Evolutionary conservation across 306 rosid species (phyloP), one percentile per base, ranked within the genome.

Genomic region (Sphenostylis stenocarpa): DNA sequence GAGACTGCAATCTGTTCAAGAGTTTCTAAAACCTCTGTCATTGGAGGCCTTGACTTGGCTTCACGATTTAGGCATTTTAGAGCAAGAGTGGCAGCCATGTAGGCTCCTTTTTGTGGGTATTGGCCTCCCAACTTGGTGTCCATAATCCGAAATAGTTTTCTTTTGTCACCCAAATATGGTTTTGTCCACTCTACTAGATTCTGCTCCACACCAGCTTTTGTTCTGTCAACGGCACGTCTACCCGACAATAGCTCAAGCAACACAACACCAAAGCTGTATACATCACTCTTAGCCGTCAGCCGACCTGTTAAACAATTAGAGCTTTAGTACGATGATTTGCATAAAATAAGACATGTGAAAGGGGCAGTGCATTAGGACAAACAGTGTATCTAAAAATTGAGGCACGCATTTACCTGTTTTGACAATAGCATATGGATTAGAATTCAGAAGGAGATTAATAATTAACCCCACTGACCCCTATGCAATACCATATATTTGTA

Each of bases 221-320:
- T 45, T 80, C 73, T 87, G 84, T 92, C 97, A 23, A 92, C 93
- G 6, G 98, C 98, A 52, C 88, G 90, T 56, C 91, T 76, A 44
- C 98, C 98, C 0, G 98, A 89, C 71, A 93, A 84, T 17, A 93
- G 86, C 70, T 93, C 98, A 47, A 93, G 86, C 70, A 93, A 77
- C 72, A 93, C 98, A 52, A 93, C 96, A 34, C 96, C 98, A 72
- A 93, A 93, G 68, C 96, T 93, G 65, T 93, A 93, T 7, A 93
- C 96, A 39, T 93, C 96, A 45, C 98, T 93, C 58, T 93, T 93
- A 11, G 95, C 85, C 0, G 98, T 93, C 72, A 93, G 44, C 33
- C 96, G 90, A 76, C 98, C 98, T 93, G 89, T 71, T 47, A 21
- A 81, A 16, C 26, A 44, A 64, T 51, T 19, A 33, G 64, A 49